Conservation (phyloP, 2,329 filamentous ascomycete genomes). For the Acephala macrosclerotiorum region DNA sequence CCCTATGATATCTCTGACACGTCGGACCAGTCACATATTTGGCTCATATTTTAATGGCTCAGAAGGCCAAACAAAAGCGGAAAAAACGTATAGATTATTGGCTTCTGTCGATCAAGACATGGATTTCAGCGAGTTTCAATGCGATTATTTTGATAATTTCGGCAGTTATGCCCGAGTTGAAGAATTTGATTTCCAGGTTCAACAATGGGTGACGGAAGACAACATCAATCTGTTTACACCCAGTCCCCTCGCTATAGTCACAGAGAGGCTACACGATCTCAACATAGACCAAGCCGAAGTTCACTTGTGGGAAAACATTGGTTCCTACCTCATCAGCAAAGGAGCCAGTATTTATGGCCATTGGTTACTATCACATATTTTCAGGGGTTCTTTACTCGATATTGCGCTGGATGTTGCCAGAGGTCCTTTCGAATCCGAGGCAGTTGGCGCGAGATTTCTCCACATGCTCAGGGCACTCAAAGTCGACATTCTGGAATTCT, state of each 20-base stretch:
- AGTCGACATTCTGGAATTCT: not conserved
- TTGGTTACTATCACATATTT: not conserved
- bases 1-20: too few relatives aligned
- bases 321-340: not conserved
- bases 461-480: not conserved
- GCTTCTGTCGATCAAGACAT: not conserved
- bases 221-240: slow-evolving; percentile 2
- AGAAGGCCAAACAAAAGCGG: too few relatives aligned
- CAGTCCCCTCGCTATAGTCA: not conserved
- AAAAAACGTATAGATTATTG: not conserved
- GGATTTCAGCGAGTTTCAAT: not conserved
- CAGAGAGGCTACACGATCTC: not conserved
- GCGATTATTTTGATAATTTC: not conserved
- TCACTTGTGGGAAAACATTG: not conserved
- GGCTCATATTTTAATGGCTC: too few relatives aligned
- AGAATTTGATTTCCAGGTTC: not conserved
- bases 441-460: not conserved
- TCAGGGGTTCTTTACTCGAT: not conserved
- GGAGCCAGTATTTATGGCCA: not conserved
- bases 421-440: not conserved
- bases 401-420: not conserved
- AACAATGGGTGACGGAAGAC: slow-evolving; percentile 1
- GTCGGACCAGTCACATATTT: too few relatives aligned
- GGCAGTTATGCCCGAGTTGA: too few relatives aligned
- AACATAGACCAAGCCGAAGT: not conserved